Evolutionary conservation across 305 asterid species (phyloP).

Genomic region (Fraxinus velutina): DNA sequence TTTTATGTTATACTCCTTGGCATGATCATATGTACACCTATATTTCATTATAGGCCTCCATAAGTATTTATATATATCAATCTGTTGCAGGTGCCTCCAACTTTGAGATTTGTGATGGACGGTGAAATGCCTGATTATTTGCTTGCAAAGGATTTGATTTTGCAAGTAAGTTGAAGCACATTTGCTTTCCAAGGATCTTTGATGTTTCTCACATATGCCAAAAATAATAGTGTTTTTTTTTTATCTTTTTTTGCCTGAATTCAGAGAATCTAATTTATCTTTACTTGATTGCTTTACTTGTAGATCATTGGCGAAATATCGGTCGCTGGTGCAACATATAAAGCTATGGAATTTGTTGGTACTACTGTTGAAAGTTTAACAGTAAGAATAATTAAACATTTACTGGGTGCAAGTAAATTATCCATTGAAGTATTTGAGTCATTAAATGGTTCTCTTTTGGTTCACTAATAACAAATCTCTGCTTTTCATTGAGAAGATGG

Average conservation of each 20-base stretch:
- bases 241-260: background rate
- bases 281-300: conserved; percentile 28
- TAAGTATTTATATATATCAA: conserved; percentile 5
- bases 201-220: background rate
- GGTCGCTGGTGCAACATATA: conserved; percentile 95
- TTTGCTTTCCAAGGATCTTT: background rate
- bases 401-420: background rate
- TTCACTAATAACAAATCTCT: background rate
- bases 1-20: background rate
- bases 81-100: conserved; percentile 80
- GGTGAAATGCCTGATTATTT: conserved; percentile 95
- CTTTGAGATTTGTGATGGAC: conserved; percentile 91
- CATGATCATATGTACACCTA: background rate
- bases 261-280: conserved; percentile 5
- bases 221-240: background rate
- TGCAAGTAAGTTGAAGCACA: conserved; percentile 59
- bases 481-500: conserved; percentile 55
- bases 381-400: conserved; percentile 39
- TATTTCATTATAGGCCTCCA: conserved; percentile 10
- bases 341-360: conserved; percentile 96
- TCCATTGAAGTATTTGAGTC: background rate
- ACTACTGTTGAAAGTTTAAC: conserved; percentile 80
- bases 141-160: conserved; percentile 93
- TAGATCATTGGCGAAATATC: conserved; percentile 98
- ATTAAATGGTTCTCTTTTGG: background rate